Evolutionary conservation across 23 red algal genomes (phyloP).

Genomic region (Agarophyton chilense): DNA sequence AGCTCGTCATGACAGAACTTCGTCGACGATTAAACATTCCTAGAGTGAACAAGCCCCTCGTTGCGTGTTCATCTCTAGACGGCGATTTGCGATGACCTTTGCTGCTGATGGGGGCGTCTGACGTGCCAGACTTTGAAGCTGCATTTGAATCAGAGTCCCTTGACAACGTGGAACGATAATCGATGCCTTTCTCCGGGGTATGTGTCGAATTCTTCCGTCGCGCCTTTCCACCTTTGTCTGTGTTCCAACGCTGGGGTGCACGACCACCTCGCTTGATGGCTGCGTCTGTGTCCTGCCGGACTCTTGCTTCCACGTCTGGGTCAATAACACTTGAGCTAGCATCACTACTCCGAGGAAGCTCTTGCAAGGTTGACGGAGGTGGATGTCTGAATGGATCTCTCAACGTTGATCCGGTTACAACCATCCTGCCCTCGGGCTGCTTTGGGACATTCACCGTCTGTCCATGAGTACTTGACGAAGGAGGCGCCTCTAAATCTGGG

Average conservation of each 20-base stretch:
- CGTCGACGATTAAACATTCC: slow-evolving; percentile 61
- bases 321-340: slow-evolving; percentile 6
- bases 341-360: neutral
- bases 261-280: slow-evolving; percentile 38
- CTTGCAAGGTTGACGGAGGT: neutral
- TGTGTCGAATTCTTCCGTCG: slow-evolving; percentile 60
- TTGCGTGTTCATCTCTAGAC: slow-evolving; percentile 64
- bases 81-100: slow-evolving; percentile 40
- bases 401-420: slow-evolving; percentile 52
- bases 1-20: slow-evolving; percentile 55
- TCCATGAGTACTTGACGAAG: neutral
- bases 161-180: slow-evolving; percentile 34
- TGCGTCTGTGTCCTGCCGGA: slow-evolving; percentile 25
- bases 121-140: slow-evolving; percentile 10
- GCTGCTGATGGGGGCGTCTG: slow-evolving; percentile 18
- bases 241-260: slow-evolving; percentile 27
- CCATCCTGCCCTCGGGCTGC: slow-evolving; percentile 3
- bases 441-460: slow-evolving; percentile 12
- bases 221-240: slow-evolving; percentile 23
- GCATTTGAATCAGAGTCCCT: slow-evolving; percentile 17
- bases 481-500: slow-evolving; percentile 21
- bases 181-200: slow-evolving; percentile 32
- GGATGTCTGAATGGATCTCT: slow-evolving; percentile 54
- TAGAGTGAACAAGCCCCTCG: slow-evolving; percentile 50
- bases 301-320: neutral